These are phyloP conservation scores for Irpex lacteus DNA, from an alignment of 1,284 basidiomycete species.

Conservation along the genomic window DNA sequence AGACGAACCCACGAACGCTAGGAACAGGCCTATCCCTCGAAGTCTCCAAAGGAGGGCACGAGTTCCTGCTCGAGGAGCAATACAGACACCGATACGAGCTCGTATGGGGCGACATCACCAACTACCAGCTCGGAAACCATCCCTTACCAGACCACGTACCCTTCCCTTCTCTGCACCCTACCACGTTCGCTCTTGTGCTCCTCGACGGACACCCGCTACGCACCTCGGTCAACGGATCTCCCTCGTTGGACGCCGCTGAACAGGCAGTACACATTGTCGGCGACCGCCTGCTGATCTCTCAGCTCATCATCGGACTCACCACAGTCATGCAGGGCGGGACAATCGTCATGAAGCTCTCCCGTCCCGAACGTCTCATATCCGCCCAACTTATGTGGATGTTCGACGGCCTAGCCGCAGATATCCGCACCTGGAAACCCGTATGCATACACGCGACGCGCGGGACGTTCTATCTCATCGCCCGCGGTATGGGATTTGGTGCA, in stretches of 20 bases:
- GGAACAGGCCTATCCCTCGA: slow-evolving; percentile 28
- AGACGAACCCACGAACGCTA: slow-evolving; percentile 19
- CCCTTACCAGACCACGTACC: slow-evolving; percentile 1
- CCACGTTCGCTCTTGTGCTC: slow-evolving; percentile 28
- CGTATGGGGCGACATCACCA: slow-evolving; percentile 22
- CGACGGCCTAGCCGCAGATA: slow-evolving; percentile 22
- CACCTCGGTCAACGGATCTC: slow-evolving; percentile 5
- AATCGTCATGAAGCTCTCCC: slow-evolving; percentile 28
- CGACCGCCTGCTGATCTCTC: slow-evolving; percentile 28
- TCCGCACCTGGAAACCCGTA: not conserved
- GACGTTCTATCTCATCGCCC: slow-evolving; percentile 1
- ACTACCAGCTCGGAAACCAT: slow-evolving; percentile 19
- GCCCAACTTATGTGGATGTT: slow-evolving; percentile 29
- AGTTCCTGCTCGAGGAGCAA: slow-evolving; percentile 14
- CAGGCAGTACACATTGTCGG: slow-evolving; percentile 9
- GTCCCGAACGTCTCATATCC: slow-evolving; percentile 22
- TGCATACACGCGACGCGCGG: not conserved
- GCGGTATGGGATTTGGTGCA: not conserved
- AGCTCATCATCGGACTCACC: slow-evolving; percentile 29
- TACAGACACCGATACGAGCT: slow-evolving; percentile 19
- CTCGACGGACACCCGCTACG: slow-evolving; percentile 31
- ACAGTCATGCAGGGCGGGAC: slow-evolving; percentile 24
- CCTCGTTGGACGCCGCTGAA: not conserved
- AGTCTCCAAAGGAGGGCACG: slow-evolving; percentile 23
- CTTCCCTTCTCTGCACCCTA: slow-evolving; percentile 10